phyloP scores from a whole-genome alignment of 768 basidiomycete genomes.

The Pulveroboletus sp. region DNA sequence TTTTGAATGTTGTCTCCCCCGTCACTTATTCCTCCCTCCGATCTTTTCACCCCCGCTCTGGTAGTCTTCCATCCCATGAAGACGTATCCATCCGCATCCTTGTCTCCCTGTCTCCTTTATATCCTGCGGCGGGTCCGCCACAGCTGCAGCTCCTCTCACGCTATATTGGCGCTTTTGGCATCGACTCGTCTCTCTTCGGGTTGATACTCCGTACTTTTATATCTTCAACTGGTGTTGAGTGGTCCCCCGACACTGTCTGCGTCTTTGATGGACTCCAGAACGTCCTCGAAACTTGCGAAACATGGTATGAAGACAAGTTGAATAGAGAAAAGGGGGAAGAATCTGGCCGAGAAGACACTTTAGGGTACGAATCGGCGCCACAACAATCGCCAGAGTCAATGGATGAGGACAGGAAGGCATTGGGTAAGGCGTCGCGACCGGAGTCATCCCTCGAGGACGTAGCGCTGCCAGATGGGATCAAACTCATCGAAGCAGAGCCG shows the following conservation, averaged over 20 bases:
- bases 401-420: constrained; percentile 6
- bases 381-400: constrained; percentile 7
- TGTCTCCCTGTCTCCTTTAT: constrained; percentile 53
- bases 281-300: constrained; percentile 57
- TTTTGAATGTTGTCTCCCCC: background rate
- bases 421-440: background rate
- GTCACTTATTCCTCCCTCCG: background rate
- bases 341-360: constrained; percentile 50
- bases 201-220: constrained; percentile 76
- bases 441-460: constrained; percentile 8
- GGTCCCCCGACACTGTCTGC: constrained; percentile 66
- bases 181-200: constrained; percentile 71
- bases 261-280: constrained; percentile 86
- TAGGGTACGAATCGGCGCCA: constrained; percentile 18
- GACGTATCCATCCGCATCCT: constrained; percentile 48
- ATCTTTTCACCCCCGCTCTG: background rate
- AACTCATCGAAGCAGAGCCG: constrained; percentile 68
- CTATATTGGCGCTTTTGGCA: constrained; percentile 77
- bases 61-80: constrained; percentile 51
- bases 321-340: constrained; percentile 52
- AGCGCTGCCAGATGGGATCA: constrained; percentile 54
- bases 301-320: constrained; percentile 70
- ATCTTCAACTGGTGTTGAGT: constrained; percentile 72
- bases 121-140: constrained; percentile 67
- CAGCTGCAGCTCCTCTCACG: constrained; percentile 82